Conservation (phyloP, 495 filamentous ascomycete genomes). For the Parathielavia appendiculata region DNA sequence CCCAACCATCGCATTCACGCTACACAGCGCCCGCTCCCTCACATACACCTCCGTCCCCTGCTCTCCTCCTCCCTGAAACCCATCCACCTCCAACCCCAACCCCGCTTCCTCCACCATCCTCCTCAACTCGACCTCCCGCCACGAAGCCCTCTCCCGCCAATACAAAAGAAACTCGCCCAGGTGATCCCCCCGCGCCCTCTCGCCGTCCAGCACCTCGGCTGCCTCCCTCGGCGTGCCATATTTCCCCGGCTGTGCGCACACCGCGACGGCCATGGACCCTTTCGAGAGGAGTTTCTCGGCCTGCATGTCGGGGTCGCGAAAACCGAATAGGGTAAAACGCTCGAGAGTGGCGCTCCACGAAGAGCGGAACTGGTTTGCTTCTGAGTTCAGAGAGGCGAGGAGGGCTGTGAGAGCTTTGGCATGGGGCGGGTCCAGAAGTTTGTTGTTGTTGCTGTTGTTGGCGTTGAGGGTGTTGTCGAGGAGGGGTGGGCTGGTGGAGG, state of each 20-base stretch:
- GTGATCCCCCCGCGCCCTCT: constrained; percentile 1
- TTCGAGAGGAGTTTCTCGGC: neutral
- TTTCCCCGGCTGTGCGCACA: neutral
- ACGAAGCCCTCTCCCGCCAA: neutral
- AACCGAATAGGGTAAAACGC: constrained; percentile 2
- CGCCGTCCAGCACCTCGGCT: neutral
- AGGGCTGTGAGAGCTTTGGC: neutral
- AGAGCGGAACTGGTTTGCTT: neutral
- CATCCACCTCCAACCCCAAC: neutral
- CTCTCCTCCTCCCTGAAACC: neutral
- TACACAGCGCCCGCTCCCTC: constrained; percentile 2
- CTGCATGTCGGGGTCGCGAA: neutral
- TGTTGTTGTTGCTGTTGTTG: neutral
- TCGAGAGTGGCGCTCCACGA: constrained; percentile 4
- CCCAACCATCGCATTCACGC: constrained; percentile 1
- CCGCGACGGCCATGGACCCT: neutral
- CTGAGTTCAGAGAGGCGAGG: neutral
- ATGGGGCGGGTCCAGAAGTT: neutral
- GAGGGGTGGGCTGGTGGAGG: constrained; percentile 1
- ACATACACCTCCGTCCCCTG: neutral
- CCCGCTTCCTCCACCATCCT: neutral
- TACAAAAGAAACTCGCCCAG: constrained; percentile 2
- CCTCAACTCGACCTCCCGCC: neutral
- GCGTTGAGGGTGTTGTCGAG: neutral
- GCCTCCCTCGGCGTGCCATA: neutral